Base-by-base conservation (phyloP, 129 eudicot genomes). In the sunflower (Helianthus annuus) region DNA sequence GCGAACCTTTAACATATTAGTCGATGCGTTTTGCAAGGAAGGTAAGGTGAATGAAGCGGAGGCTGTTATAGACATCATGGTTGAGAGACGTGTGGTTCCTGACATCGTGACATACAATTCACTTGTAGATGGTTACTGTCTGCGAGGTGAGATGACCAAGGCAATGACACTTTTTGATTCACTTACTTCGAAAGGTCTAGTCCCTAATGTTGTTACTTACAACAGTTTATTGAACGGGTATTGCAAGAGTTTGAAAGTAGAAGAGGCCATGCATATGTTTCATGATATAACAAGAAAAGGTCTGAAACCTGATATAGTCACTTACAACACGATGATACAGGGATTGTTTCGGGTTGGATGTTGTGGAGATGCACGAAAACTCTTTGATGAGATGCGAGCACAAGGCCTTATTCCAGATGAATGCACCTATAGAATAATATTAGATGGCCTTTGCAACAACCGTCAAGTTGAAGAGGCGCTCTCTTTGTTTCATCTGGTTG, bases 1-100 rank as follows among this genome's bases (percentile, higher is more conserved):
- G 0, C 38, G 2, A 0, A 73, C 85, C 6, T 74, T 51, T 48
- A 77, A 0, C 59, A 46, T 69, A 19, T 38, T 83, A 68, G 60
- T 86, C 13, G 83, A 82, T 80, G 80, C 82, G 8, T 53, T 64
- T 34, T 72, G 90, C 68, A 82, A 82, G 45, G 55, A 76, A 60
- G 76, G 85, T 60, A 68, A 0, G 74, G 54, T 76, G 5, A 13
- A 65, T 22, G 78, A 82, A 3, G 81, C 85, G 0, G 79, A 71
- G 66, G 59, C 7, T 34, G 51, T 80, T 6, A 13, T 80, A 2
- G 19, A 54, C 4, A 71, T 60, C 44, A 68, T 68, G 73, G n/a
- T 29, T 14, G 15, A 51, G 22, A 68, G 27, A n/a, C 48, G 61
- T 32, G 40, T 1, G 9, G 29, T 1, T n/a, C 32, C 61, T 2